Base-by-base conservation (phyloP, 2,329 filamentous ascomycete genomes). In the Monosporascus ibericus region DNA sequence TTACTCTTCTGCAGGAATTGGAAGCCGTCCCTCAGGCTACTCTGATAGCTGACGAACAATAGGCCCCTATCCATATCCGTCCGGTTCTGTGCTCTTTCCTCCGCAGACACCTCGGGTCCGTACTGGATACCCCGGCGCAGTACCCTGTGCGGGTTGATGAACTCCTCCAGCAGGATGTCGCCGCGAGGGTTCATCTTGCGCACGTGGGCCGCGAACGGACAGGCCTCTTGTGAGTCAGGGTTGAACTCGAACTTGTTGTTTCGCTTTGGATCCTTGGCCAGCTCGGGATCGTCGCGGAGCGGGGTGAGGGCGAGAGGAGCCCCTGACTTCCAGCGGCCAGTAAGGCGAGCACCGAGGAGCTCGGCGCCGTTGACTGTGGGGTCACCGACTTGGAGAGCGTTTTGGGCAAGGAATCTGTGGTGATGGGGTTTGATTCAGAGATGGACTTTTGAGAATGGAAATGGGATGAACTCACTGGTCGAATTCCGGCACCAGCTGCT, bases 41-140 rank as follows among this genome's bases (percentile, higher is more conserved):
- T 72, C 58, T 76, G 74, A 53, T 76, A 77, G 56, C 72, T 75
- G 4, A 64, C 64, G 51, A 77, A 77, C 17, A 76, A 60, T 9
- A 77, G 62, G 0, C 75, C 75, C 9, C 75, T 70, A n/a, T 74
- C 69, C 1, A 64, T 65, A 24, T 61, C 55, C 15, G 64, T 56
- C 25, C 58, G 56, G 36, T 50, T 55, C 48, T 57, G 56, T 2
- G 22, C 42, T 34, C 15, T 49, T 56, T 75, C 73, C 6, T 67
- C 60, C 1, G 59, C 53, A 6, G 63, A 61, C 5, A 73, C 63
- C 53, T 74, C 71, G 0, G 61, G 65, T 11, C 72, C 72, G 47
- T 70, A 77, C 4, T 70, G 65, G 39, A 77, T 76, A 2, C 74
- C 72, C 6, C 74, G 72, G 27, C 75, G 73, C 7, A 76, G 54